Evolutionary conservation across 768 basidiomycete genomes (phyloP).

Genomic region (Trametes elegans): DNA sequence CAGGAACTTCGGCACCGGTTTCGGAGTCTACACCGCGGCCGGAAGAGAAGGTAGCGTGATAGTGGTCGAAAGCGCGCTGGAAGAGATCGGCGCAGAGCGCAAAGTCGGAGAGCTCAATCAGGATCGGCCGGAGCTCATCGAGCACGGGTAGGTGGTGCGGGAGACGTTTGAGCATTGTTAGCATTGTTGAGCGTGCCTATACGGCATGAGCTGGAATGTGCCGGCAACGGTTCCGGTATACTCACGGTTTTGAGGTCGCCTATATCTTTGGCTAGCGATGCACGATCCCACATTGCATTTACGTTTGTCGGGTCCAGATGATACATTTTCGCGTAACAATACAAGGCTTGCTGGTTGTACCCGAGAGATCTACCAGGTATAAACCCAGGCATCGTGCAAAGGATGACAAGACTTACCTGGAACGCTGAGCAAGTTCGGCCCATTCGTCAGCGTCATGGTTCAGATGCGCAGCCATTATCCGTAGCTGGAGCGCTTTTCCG

Average conservation of each 20-base stretch:
- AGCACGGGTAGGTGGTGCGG: slow-evolving; percentile 82
- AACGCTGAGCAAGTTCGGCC: slow-evolving; percentile 75
- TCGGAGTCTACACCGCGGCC: slow-evolving; percentile 42
- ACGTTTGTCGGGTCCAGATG: slow-evolving; percentile 78
- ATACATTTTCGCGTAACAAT: slow-evolving; percentile 85
- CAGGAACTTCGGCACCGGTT: slow-evolving; percentile 24
- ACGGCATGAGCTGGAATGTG: too few relatives aligned
- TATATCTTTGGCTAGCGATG: slow-evolving; percentile 73
- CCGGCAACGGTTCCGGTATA: background rate
- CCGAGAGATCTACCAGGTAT: slow-evolving; percentile 52
- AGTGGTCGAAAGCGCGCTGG: slow-evolving; percentile 71
- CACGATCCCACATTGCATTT: slow-evolving; percentile 88
- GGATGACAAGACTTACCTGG: slow-evolving; percentile 40
- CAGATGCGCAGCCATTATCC: slow-evolving; percentile 90
- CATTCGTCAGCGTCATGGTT: slow-evolving; percentile 83
- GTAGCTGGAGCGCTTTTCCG: slow-evolving; percentile 74
- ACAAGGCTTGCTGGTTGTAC: slow-evolving; percentile 82
- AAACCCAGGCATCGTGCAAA: background rate
- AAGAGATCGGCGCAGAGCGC: slow-evolving; percentile 63
- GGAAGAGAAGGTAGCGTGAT: slow-evolving; percentile 48
- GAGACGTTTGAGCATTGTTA: slow-evolving; percentile 68
- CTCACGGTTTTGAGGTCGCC: slow-evolving; percentile 67
- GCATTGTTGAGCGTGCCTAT: slow-evolving; percentile 62
- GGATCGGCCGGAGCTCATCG: slow-evolving; percentile 71
- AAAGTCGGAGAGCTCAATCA: slow-evolving; percentile 72